Base-by-base conservation (phyloP, 2,329 filamentous ascomycete species). In the Davidsoniella neocaledoniae region DNA sequence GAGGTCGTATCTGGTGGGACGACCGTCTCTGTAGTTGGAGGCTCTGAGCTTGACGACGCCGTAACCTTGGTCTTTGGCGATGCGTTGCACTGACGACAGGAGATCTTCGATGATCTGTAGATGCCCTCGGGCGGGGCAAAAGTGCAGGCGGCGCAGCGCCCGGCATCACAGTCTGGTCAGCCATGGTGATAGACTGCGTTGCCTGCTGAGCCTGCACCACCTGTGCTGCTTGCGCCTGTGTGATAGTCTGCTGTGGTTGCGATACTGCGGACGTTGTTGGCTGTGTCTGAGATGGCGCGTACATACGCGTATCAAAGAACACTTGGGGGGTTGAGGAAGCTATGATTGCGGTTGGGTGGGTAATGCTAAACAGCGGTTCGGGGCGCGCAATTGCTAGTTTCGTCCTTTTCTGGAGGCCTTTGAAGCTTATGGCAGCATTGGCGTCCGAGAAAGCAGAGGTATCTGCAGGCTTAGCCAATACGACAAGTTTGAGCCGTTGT, bases 371-470 rank as follows among this genome's bases (percentile, higher is more conserved):
- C 51, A 47, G 53, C 26, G 46, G 45, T 42, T 52, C 49, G 48
- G 52, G 37, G 44, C 41, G 49, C 40, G 45, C 29, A 46, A 37
- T 37, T 33, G 52, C 52, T 48, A 46, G 46, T 43, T 59, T 81
- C 82, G 66, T 95, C 90, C 65, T 91, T 94, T 67, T 96, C 46
- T 81, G 73, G 3, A 95, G 66, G 57, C 93, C 94, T 65, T 95
- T 94, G 67, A 95, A 86, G n/a, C 81, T 78, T 12, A 96, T 87
- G 37, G 90, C 78, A 37, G 90, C 71, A 59, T 91, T 83, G 6
- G 87, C 74, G 57, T 94, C 81, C 42, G 79, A 82, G 53, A 98
- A 78, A 41, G 68, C 68, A 33, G 79, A 78, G 56, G 94, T 77
- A 59, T 94, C 83, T 44, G 85, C 84, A 8, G 86, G 85, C 59